phyloP scores from a whole-genome alignment of 2,329 filamentous ascomycete genomes.

The Didymosphaeria variabile region DNA sequence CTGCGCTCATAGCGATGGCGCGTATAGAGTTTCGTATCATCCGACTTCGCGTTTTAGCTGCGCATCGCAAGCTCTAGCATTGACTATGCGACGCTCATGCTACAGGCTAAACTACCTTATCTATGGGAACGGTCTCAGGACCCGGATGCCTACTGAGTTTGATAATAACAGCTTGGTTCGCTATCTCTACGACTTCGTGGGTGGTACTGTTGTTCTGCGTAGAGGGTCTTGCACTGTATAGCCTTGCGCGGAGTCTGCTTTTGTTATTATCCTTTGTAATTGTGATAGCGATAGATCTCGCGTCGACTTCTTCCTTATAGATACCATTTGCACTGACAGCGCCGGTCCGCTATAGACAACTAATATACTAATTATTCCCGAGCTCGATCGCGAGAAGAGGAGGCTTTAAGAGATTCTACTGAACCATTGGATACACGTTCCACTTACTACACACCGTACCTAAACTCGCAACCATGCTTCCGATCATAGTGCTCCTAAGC shows the following conservation, averaged over 20 bases:
- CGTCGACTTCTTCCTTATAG: conserved; percentile 11
- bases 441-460: background rate
- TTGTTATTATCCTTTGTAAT: background rate
- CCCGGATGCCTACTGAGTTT: background rate
- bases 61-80: conserved; percentile 2
- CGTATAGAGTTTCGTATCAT: conserved; percentile 7
- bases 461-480: conserved; percentile 28
- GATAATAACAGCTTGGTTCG: background rate
- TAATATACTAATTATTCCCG: conserved; percentile 27
- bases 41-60: conserved; percentile 10
- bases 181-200: background rate
- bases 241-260: background rate
- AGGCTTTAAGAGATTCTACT: background rate
- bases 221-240: background rate
- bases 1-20: conserved; percentile 1
- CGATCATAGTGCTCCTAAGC: conserved; percentile 29
- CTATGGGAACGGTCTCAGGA: background rate
- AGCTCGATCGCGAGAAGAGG: conserved; percentile 3
- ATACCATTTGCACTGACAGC: conserved; percentile 10
- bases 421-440: background rate
- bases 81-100: conserved; percentile 9
- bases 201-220: background rate
- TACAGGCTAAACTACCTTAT: conserved; percentile 7
- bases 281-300: conserved; percentile 6
- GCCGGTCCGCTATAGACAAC: conserved; percentile 22